Conservation (phyloP, 1,284 basidiomycete species). For the Moesziomyces antarcticus region DNA sequence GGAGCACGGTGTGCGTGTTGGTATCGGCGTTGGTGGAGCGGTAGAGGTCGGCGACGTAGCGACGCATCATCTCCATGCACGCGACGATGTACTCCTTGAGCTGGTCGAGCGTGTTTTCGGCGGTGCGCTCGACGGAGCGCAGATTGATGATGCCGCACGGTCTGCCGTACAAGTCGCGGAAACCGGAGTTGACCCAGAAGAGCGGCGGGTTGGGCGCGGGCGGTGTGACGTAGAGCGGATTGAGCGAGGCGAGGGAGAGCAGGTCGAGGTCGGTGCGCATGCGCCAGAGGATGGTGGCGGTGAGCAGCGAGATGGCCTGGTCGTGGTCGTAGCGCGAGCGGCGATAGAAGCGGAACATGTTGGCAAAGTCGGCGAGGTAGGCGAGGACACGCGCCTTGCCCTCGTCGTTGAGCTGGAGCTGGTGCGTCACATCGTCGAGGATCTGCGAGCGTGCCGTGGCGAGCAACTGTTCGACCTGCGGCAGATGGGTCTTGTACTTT, state of each 20-base stretch:
- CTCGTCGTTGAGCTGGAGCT: slow-evolving; percentile 40
- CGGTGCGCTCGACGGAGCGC: slow-evolving; percentile 56
- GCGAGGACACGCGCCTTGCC: slow-evolving; percentile 21
- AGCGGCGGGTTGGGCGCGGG: slow-evolving; percentile 55
- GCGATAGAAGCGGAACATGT: slow-evolving; percentile 59
- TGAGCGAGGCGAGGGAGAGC: slow-evolving; percentile 45
- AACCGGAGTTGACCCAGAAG: slow-evolving; percentile 62
- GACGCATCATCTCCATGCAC: slow-evolving; percentile 61
- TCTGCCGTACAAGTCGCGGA: slow-evolving; percentile 58
- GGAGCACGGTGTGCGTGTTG: slow-evolving; percentile 38
- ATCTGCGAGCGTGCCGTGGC: slow-evolving; percentile 34
- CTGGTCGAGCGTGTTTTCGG: slow-evolving; percentile 56
- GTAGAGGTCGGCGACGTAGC: slow-evolving; percentile 56
- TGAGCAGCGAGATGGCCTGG: slow-evolving; percentile 45
- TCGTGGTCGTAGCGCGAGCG: slow-evolving; percentile 46
- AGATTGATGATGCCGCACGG: slow-evolving; percentile 63
- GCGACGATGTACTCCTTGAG: slow-evolving; percentile 65
- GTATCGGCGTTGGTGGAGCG: slow-evolving; percentile 9
- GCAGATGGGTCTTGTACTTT: slow-evolving; percentile 19
- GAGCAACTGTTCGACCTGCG: slow-evolving; percentile 23
- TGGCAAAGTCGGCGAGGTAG: slow-evolving; percentile 44
- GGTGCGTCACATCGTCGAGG: slow-evolving; percentile 19
- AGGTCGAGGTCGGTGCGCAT: slow-evolving; percentile 58
- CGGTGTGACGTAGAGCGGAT: slow-evolving; percentile 60
- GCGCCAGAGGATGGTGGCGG: slow-evolving; percentile 53